Base-by-base conservation (phyloP, 306 rosid species). In the Geum urbanum region DNA sequence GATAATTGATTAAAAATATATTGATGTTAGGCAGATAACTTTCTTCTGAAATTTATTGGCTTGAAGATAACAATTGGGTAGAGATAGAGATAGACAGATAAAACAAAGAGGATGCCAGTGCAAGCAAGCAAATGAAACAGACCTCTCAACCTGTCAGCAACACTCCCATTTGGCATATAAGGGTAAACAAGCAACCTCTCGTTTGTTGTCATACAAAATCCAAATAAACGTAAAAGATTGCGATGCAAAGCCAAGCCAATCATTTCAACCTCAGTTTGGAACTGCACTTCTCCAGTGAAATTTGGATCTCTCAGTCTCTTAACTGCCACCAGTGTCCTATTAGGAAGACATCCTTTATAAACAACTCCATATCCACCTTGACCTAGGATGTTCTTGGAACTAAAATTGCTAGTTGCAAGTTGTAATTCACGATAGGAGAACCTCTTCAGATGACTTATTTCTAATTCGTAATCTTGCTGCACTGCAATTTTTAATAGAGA, bases 301-400 rank as follows among this genome's bases (percentile, higher is more conserved):
- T 89, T 91, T 63, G 97, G 97, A 86, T 94, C 99, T 84, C 80
- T 91, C 78, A 94, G 84, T 80, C 97, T 87, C 91, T 94, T 91
- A 15, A 94, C 99, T 16, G 99, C 99, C 60, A 94, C 85, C 72
- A 82, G 16, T 74, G 87, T 88, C 78, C 84, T 84, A 77, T 89
- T 94, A 72, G 97, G 75, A 84, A 94, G 97, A 73, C 79, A 85
- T 74, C 97, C 99, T 83, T 87, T 94, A 81, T 87, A 94, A 51
- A 94, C 97, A 39, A 94, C 89, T 55, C 99, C 99, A 76, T 84
- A 91, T 69, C 99, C 99, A 52, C 99, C 97, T 84, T 94, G 99
- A 46, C 97, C 97, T 41, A 94, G 61, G 54, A 91, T 86, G 70
- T 86, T 88, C 76, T 84, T 91, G 48, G 85, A 78, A 80, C 82